These are phyloP conservation scores for Ascoidea rubescens DNA, from an alignment of 805 yeast genomes.

Conservation along the genomic window DNA sequence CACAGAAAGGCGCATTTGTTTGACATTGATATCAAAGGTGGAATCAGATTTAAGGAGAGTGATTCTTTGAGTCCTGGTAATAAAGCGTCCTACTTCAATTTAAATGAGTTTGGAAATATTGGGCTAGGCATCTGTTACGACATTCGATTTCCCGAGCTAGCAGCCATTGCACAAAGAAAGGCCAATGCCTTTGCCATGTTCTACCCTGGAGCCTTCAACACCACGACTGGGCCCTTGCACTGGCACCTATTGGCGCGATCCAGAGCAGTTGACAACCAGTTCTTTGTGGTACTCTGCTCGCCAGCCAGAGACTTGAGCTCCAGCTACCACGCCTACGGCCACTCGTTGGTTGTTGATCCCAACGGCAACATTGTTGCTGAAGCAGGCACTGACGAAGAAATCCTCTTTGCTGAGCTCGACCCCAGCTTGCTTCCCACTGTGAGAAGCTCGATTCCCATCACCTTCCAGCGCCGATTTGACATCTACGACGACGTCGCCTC, in stretches of 20 bases:
- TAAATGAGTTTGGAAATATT: slow-evolving; percentile 49
- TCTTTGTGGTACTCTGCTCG: slow-evolving; percentile 66
- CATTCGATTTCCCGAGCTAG: slow-evolving; percentile 75
- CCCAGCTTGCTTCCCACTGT: slow-evolving; percentile 41
- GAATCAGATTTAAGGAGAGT: slow-evolving; percentile 79
- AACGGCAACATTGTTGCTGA: slow-evolving; percentile 47
- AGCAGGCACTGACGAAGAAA: slow-evolving; percentile 69
- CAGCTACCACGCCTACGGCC: slow-evolving; percentile 55
- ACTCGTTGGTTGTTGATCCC: slow-evolving; percentile 51
- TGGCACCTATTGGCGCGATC: slow-evolving; percentile 68
- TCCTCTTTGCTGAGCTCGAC: slow-evolving; percentile 60
- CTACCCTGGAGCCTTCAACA: slow-evolving; percentile 77
- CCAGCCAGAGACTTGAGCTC: slow-evolving; percentile 68
- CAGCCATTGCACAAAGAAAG: slow-evolving; percentile 50
- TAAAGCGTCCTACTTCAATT: slow-evolving; percentile 63
- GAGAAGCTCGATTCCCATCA: slow-evolving; percentile 57
- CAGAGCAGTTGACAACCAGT: slow-evolving; percentile 64
- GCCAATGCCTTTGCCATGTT: slow-evolving; percentile 58
- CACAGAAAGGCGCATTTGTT: slow-evolving; percentile 88
- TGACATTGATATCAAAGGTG: slow-evolving; percentile 85
- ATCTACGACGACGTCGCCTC: slow-evolving; percentile 7
- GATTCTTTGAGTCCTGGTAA: slow-evolving; percentile 63
- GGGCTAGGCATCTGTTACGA: slow-evolving; percentile 79
- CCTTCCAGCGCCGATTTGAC: slow-evolving; percentile 59
- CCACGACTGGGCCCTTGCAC: slow-evolving; percentile 73